A percentile compares a stretch with the other conserved stretches of the same genome.
Conservation (phyloP, 2,329 filamentous ascomycete genomes). For the Fusarium acutatum region DNA sequence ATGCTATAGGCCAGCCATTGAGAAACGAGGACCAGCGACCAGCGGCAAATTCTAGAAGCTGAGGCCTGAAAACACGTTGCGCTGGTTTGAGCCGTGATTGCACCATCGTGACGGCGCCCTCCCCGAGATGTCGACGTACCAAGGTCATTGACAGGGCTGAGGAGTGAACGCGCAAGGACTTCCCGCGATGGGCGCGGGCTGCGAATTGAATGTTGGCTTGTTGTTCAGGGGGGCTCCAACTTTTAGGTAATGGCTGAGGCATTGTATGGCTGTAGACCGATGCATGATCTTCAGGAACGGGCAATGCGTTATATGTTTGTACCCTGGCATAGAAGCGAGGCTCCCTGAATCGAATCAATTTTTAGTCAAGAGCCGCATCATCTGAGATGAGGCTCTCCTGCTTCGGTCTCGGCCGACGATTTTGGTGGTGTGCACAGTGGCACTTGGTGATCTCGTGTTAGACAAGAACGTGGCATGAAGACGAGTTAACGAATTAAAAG, state of each 20-base stretch:
- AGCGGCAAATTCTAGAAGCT: neutral
- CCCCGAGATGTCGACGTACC: constrained; percentile 14
- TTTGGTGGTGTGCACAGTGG: constrained; percentile 8
- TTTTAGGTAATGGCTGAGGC: constrained; percentile 30
- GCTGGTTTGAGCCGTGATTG: constrained; percentile 27
- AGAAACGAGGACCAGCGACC: constrained; percentile 3
- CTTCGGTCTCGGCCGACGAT: constrained; percentile 25
- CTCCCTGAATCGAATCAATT: neutral
- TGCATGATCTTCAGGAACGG: constrained; percentile 38
- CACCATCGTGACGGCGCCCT: constrained; percentile 18
- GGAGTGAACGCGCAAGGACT: constrained; percentile 14
- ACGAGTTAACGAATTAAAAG: constrained; percentile 10
- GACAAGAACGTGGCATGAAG: constrained; percentile 10
- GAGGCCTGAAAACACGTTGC: constrained; percentile 32
- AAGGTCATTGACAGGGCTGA: constrained; percentile 27
- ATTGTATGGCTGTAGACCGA: constrained; percentile 17
- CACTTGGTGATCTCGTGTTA: constrained; percentile 13
- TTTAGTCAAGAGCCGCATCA: constrained; percentile 28
- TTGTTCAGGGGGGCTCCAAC: constrained; percentile 1
- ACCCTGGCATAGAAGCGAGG: constrained; percentile 7
- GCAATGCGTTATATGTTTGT: constrained; percentile 30
- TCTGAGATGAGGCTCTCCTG: constrained; percentile 25
- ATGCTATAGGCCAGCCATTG: neutral
- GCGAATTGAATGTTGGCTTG: neutral
- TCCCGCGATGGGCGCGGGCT: neutral